phyloP scores from a whole-genome alignment of 208 protist species.

The Crithidia thermophila region DNA sequence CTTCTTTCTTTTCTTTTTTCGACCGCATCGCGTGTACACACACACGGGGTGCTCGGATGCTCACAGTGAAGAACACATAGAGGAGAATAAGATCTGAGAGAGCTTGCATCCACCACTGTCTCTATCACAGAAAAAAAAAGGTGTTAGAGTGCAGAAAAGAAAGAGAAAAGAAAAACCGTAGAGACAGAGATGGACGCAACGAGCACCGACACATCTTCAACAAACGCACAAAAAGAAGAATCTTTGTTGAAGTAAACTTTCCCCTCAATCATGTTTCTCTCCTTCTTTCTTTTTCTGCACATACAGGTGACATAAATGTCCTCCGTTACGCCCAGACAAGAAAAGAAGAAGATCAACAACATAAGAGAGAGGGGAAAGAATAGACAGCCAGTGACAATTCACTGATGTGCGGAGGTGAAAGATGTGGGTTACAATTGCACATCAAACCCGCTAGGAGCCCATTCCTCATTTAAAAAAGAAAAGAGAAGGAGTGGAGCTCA shows the following conservation, averaged over 20 bases:
- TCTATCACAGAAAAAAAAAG: not conserved
- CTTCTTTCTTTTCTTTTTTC: too few species aligned
- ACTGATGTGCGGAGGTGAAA: too few species aligned
- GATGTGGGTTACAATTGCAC: too few species aligned
- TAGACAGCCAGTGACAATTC: not conserved
- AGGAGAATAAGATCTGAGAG: too few species aligned
- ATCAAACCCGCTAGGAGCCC: too few species aligned
- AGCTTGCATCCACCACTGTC: too few species aligned
- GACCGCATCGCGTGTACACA: constrained; percentile 9
- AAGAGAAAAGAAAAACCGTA: not conserved
- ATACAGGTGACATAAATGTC: too few species aligned
- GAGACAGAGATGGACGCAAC: too few species aligned
- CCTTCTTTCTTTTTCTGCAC: not conserved
- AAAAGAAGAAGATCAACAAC: not conserved
- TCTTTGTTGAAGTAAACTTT: not conserved
- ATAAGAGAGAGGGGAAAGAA: not conserved
- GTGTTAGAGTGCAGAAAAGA: not conserved
- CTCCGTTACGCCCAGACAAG: not conserved
- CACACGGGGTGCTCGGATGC: constrained; percentile 4
- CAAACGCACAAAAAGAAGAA: not conserved
- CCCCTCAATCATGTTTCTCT: not conserved
- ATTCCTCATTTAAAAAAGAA: constrained; percentile 19
- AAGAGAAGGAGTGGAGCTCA: not conserved
- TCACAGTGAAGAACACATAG: too few species aligned
- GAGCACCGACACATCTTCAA: too few species aligned